phyloP scores from a whole-genome alignment of 2,329 filamentous ascomycete genomes.

The Talaromyces sp. region DNA sequence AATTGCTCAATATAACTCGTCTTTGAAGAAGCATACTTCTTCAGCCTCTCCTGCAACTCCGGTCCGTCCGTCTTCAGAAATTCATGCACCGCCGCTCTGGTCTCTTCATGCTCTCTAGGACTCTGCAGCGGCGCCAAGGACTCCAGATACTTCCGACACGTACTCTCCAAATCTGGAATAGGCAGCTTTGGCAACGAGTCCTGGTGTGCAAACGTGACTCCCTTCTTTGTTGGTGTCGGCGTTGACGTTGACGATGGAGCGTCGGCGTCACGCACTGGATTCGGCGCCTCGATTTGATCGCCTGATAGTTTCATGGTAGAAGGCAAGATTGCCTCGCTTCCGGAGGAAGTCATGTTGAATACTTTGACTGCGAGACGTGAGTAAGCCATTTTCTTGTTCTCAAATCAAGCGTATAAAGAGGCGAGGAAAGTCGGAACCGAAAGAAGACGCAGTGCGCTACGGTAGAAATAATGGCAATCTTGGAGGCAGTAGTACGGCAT shows the following conservation, averaged over 20 bases:
- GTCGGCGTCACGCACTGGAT: conserved; percentile 8
- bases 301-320: conserved; percentile 26
- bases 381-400: conserved; percentile 49
- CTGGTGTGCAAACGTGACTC: conserved; percentile 85
- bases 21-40: conserved; percentile 83
- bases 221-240: conserved; percentile 37
- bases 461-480: conserved; percentile 91
- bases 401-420: conserved; percentile 64
- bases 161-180: conserved; percentile 79
- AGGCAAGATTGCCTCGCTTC: conserved; percentile 62
- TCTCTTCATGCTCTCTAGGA: conserved; percentile 77
- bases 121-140: conserved; percentile 78
- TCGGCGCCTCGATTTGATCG: conserved; percentile 20
- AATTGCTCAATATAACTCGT: conserved; percentile 99
- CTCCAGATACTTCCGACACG: conserved; percentile 74
- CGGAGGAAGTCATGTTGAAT: conserved; percentile 68
- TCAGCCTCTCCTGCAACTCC: conserved; percentile 80
- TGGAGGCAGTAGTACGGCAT: conserved; percentile 81
- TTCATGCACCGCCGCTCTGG: conserved; percentile 72
- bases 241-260: conserved; percentile 11
- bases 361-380: conserved; percentile 64
- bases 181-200: conserved; percentile 87
- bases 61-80: conserved; percentile 80
- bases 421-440: conserved; percentile 77
- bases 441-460: conserved; percentile 80